Evolutionary conservation across 345 rosid species (phyloP), one percentile per base, ranked within the genome.

Genomic region (Conringia planisiliqua): DNA sequence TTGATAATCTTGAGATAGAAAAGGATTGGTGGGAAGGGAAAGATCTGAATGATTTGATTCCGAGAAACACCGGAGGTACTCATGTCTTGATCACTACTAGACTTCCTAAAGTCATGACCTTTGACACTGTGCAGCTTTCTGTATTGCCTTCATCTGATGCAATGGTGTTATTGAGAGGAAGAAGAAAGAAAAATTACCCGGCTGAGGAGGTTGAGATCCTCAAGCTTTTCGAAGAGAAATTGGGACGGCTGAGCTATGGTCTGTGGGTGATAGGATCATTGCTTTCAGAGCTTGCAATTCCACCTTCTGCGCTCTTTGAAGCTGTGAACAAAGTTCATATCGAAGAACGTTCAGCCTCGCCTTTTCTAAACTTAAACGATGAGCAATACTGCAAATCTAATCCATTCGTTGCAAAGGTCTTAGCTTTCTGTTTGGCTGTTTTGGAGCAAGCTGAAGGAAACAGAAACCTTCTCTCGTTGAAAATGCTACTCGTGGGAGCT

Each of bases 1-100:
- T 94, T 20, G 98, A 94, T 83, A 89, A 91, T 76, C 96, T 91
- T 30, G 98, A 94, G 86, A 87, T 81, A 11, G 98, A 94, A 66
- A 86, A 79, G 26, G 96, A 93, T 64, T 91, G 96, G 98, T 89
- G 98, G 96, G 97, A 94, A 81, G 98, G 96, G 56, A 91, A 91
- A 71, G 89, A 87, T 79, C 38, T 93, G n/a, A 87, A 86, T 60
- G 97, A 91, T 80, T 77, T 93, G 79, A 89, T 91, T 79, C 98
- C 97, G 8, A 85, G 87, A 66, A 91, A 87, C 83, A 85, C 95
- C 0, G 96, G 88, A 40, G 97, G 94, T 26, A 78, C 96, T 58
- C 97, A 91, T 68, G 90, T 91, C 67, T 87, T 94, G 62, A 85
- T 94, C 83, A 94, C 96, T 20, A 89, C 90, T 29, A 82, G 93